phyloP scores from a whole-genome alignment of 176 grass and related monocot species.

The Lolium multiflorum region DNA sequence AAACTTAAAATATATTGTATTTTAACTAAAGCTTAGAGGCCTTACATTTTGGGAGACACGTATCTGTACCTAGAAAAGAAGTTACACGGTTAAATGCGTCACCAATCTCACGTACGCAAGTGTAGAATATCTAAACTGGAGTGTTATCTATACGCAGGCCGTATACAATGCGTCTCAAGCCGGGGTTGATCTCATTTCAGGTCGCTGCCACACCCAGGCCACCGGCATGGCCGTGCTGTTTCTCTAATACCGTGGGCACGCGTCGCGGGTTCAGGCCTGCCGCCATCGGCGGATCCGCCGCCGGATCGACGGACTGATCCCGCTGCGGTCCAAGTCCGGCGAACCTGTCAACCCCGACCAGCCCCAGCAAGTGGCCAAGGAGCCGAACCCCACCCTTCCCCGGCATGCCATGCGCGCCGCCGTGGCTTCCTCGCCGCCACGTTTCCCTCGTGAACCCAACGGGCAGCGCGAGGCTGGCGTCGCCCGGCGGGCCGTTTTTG shows the following conservation, averaged over 20 bases:
- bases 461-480: not conserved
- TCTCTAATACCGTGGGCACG: not conserved
- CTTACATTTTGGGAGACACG: too few relatives aligned
- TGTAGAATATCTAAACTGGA: too few relatives aligned
- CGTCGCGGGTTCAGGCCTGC: not conserved
- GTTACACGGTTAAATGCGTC: too few relatives aligned
- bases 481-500: not conserved
- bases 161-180: too few relatives aligned
- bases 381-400: not conserved
- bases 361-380: not conserved
- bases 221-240: not conserved
- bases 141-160: too few relatives aligned
- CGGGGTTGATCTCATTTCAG: not conserved
- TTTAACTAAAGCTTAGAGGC: too few relatives aligned
- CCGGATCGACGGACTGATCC: not conserved
- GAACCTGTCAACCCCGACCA: not conserved
- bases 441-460: not conserved
- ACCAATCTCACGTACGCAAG: too few relatives aligned
- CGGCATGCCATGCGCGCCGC: constrained; percentile 6
- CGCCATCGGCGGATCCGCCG: too few relatives aligned
- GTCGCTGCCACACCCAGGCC: not conserved
- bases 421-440: not conserved
- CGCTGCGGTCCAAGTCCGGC: not conserved
- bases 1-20: too few relatives aligned
- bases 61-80: too few relatives aligned